phyloP scores from a whole-genome alignment of 208 protist species.

The Leishmania martiniquensis region DNA sequence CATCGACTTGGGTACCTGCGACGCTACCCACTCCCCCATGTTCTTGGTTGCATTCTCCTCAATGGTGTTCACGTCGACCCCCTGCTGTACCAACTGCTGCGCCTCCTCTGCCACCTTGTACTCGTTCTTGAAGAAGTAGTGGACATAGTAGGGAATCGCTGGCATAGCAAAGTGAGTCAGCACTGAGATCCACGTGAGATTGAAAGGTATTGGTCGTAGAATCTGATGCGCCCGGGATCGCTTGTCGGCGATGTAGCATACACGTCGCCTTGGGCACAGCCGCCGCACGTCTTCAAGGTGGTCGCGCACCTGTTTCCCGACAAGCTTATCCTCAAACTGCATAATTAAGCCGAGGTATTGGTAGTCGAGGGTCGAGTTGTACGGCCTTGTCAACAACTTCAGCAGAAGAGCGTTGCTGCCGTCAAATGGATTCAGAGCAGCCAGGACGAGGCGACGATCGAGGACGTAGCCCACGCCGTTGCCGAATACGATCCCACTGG shows the following conservation, averaged over 20 bases:
- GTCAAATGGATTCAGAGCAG: background rate
- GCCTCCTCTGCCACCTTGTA: background rate
- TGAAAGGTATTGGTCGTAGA: background rate
- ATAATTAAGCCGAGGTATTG: background rate
- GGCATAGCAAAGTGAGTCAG: background rate
- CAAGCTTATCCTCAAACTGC: background rate
- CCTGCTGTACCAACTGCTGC: background rate
- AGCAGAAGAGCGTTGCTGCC: background rate
- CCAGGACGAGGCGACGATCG: background rate
- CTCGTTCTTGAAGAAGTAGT: constrained; percentile 5
- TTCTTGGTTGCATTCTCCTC: background rate
- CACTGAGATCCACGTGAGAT: background rate
- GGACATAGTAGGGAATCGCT: constrained; percentile 1
- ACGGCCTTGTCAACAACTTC: background rate
- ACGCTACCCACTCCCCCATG: background rate
- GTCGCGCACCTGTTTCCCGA: background rate
- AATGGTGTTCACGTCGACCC: background rate
- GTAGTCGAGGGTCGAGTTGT: background rate
- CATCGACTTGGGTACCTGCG: background rate
- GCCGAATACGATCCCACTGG: background rate
- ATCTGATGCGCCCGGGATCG: background rate
- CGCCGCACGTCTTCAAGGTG: background rate
- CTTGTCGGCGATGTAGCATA: background rate
- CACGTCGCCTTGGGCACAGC: background rate
- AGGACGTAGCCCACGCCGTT: background rate